Base-by-base conservation (phyloP, 306 rosid species). In the Arachis hypogaea region DNA sequence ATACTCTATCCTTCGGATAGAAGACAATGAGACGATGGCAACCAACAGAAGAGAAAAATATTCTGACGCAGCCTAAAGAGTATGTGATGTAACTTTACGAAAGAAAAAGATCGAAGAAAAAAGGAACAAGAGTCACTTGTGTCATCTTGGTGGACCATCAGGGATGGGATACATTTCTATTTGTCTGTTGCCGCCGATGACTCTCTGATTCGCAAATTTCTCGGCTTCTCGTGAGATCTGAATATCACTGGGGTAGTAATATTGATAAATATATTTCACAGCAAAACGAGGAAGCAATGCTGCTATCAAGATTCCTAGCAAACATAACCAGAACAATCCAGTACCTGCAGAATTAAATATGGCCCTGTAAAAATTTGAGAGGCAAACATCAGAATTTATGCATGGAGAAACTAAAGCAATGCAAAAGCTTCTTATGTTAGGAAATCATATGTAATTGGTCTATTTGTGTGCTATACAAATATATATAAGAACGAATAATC, bases 191-290 rank as follows among this genome's bases (percentile, higher is more conserved):
- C 71, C 71, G 69, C 73, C 88, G 44, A 75, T 44, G 66, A 72
- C 69, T 57, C 90, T 84, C 76, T 11, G 67, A 74, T 80, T 67
- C 60, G 72, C 86, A 60, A 79, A 68, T 64, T 83, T 93, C 69
- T 91, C 98, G 10, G 77, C 74, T 84, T 89, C 97, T 74, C 94
- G 83, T 30, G 93, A 91, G 44, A 93, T 93, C 65, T 88, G 98
- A 71, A 93, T 87, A 74, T 93, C 98, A 28, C 75, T 61, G 0
- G 97, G 97, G 14, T 28, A 66, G 73, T 86, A 89, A 69, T 80
- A 84, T 76, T 91, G 96, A 77, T 71, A 63, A 28, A 90, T 16
- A 57, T 36, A 88, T 59, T 93, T 93, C 62, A 89, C 88, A 14
- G 58, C 75, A 8, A 93, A 72, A 16, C 89, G 96, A 9, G 97